Evolutionary conservation across 1,284 basidiomycete species (phyloP).

Genomic region (Afroboletus lepidellus): DNA sequence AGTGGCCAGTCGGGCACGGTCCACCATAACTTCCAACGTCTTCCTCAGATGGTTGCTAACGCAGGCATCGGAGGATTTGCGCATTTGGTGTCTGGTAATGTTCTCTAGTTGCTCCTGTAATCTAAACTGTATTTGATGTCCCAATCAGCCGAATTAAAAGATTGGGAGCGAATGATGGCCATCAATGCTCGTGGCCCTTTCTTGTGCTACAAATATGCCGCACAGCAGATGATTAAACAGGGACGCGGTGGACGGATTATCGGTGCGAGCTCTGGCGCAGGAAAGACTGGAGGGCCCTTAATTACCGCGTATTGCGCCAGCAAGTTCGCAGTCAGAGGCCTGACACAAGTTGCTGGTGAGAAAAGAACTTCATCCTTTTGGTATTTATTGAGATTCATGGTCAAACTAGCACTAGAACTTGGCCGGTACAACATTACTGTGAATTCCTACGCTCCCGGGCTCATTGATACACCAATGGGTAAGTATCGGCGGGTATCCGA

Average conservation of each 20-base stretch:
- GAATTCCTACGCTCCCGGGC: neutral
- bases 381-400: neutral
- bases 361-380: neutral
- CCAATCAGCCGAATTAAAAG: slow-evolving; percentile 17
- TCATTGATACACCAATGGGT: neutral
- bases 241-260: slow-evolving; percentile 38
- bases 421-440: slow-evolving; percentile 3
- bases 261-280: slow-evolving; percentile 27
- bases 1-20: neutral
- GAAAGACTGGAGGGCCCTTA: slow-evolving; percentile 7
- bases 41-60: slow-evolving; percentile 13
- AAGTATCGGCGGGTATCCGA: too few relatives aligned
- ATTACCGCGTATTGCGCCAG: slow-evolving; percentile 11
- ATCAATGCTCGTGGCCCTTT: slow-evolving; percentile 32
- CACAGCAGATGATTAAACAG: slow-evolving; percentile 35
- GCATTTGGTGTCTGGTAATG: slow-evolving; percentile 1
- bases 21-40: neutral
- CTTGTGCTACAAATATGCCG: slow-evolving; percentile 36
- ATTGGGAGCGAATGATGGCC: slow-evolving; percentile 25
- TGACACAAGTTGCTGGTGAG: slow-evolving; percentile 2
- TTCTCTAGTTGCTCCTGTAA: too few relatives aligned
- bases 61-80: slow-evolving; percentile 1
- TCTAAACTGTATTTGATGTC: neutral
- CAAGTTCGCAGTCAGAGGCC: slow-evolving; percentile 5
- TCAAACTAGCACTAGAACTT: slow-evolving; percentile 4